Evolutionary conservation across 139 green algal species (phyloP), one percentile per base, ranked within the genome.

Genomic region (Eudorina sp.): DNA sequence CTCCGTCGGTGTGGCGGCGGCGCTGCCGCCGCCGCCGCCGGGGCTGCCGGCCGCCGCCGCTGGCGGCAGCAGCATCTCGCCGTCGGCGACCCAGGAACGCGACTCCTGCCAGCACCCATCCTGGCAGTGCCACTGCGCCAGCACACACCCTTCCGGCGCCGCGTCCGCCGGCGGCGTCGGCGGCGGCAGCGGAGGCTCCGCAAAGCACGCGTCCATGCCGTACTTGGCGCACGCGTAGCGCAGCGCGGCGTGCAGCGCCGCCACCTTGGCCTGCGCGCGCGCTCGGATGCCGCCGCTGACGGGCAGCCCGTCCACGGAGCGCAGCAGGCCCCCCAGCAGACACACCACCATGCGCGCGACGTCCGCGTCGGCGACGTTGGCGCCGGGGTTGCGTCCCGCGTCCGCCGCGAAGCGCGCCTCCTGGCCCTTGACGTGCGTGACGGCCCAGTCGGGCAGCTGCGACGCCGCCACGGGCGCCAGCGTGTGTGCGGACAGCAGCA

Each of bases 121-220:
- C 58, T 93, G 90, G 29, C 53, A 53, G 48, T 89, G 66, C 90
- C 90, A 93, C 78, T 90, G 84, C 60, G 85, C 84, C 27, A 90
- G 27, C 38, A 91, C 88, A 2, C 48, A 90, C 51, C 90, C 90
- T 19, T 89, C 58, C 0, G 88, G 16, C 36, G 70, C 58, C 14
- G 45, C 8, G 0, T 38, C 41, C 4, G 58, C 53, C 19, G 69
- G 66, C 18, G 53, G 18, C 3, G 69, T 19, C 7, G 81, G 29
- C n/a, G 86, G 43, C 29, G 87, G 90, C 53, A 91, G 68, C 29
- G 87, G 87, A 55, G 89, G 83, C n/a, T 88, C 87, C 21, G 83
- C 27, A 4, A 91, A 90, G 77, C 87, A 91, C 2, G 83, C 90
- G 31, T 91, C 90, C 7, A 78, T 64, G 25, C 68, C 83, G 53